Evolutionary conservation across 1,284 basidiomycete species (phyloP).

Genomic region (Cryptococcus amylolentus): DNA sequence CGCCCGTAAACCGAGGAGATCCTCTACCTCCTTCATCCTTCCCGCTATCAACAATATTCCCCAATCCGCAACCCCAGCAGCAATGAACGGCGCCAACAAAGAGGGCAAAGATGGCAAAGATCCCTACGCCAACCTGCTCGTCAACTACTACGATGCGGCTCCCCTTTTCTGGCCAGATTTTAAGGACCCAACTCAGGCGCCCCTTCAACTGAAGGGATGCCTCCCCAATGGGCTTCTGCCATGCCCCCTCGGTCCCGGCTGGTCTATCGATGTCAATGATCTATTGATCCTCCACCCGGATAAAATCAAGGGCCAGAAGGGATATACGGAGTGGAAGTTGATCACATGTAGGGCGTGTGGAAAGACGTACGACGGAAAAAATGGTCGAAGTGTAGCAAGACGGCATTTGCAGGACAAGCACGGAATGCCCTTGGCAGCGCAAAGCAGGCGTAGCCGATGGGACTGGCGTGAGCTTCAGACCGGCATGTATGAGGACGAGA

Average conservation of each 20-base stretch:
- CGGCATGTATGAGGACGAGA: neutral
- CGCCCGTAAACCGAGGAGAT: no score
- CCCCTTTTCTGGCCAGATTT: no score
- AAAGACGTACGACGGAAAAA: slow-evolving; percentile 54
- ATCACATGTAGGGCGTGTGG: slow-evolving; percentile 40
- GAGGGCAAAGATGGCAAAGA: no score
- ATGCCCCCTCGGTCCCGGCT: slow-evolving; percentile 4
- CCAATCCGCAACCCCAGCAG: no score
- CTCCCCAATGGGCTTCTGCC: neutral
- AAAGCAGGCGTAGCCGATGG: slow-evolving; percentile 56
- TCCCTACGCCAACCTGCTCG: no score
- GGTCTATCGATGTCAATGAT: slow-evolving; percentile 29
- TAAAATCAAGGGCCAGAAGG: neutral
- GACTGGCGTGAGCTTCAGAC: slow-evolving; percentile 49
- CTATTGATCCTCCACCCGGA: slow-evolving; percentile 32
- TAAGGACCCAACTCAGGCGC: no score
- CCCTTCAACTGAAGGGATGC: no score
- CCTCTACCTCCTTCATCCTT: no score
- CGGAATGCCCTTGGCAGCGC: slow-evolving; percentile 53
- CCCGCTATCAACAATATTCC: no score
- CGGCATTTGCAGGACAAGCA: slow-evolving; percentile 58
- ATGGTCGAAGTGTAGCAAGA: slow-evolving; percentile 56
- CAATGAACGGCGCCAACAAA: no score
- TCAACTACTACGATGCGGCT: no score
- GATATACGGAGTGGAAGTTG: slow-evolving; percentile 15